Base-by-base conservation (phyloP, 2,329 filamentous ascomycete genomes). In the Nemania serpens region DNA sequence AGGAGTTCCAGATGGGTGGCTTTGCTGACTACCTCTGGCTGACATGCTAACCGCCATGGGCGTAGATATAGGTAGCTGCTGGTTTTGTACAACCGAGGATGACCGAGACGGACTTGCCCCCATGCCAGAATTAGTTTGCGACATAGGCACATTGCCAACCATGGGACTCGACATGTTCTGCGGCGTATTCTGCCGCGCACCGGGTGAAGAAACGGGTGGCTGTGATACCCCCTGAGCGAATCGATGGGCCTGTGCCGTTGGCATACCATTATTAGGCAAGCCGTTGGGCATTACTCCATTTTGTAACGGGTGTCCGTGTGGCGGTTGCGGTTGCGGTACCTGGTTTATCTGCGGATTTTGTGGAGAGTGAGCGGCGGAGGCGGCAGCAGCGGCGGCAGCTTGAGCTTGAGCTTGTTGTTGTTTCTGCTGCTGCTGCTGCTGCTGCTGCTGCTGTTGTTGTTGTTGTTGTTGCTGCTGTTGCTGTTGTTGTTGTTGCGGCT, bases 81-180 rank as follows among this genome's bases (percentile, higher is more conserved):
- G 82, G 54, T 81, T 84, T 63, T 88, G 87, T 3, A 86, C 85
- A 5, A 87, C 86, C 15, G 88, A 91, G 0, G 87, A 78, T 15
- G 89, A 87, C 46, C 88, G 81, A 17, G 86, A 79, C 25, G 89
- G 89, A 69, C 88, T 91, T 53, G 81, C 85, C 18, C 86, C 87
- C 81, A 90, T 88, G 67, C 82, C 88, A 1, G 88, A 90, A 50
- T 83, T 85, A 29, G 85, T 86, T 37, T 82, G 81, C 63, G 88
- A 85, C 87, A 90, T 89, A 0, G 84, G 77, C 25, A 84, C 83
- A 37, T 82, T 82, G 45, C 80, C 80, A n/a, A 86, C 82, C 80
- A 85, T 87, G 9, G 87, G 87, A 1, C 87, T 89, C 5, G 87
- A 88, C 77, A 85, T 83, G 58, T 83, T 85, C 58, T 87, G 85